Conservation (phyloP, 805 yeast species). For the Lipomyces starkeyi region DNA sequence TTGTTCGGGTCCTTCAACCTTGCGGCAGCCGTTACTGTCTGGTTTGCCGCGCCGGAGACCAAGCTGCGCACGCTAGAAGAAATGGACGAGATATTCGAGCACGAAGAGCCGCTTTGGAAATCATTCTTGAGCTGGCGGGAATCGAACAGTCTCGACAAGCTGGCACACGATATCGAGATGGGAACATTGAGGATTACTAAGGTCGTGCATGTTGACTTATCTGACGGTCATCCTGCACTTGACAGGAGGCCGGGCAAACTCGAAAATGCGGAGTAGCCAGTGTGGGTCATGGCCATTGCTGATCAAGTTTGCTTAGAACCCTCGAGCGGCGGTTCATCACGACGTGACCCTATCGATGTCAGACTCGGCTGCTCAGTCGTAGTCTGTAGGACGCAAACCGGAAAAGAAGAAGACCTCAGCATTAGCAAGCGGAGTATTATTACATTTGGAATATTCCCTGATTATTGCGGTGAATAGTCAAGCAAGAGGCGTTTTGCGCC, state of each 20-base stretch:
- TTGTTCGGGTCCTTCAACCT: constrained; percentile 61
- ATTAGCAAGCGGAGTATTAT: too few species aligned
- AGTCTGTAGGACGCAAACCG: too few species aligned
- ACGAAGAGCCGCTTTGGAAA: constrained; percentile 34
- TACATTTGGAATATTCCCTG: too few species aligned
- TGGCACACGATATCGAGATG: constrained; percentile 3
- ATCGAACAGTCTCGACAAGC: constrained; percentile 1
- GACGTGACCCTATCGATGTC: too few species aligned
- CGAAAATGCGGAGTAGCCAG: too few species aligned
- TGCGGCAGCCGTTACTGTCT: constrained; percentile 53
- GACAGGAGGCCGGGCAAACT: background rate
- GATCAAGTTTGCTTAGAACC: too few species aligned
- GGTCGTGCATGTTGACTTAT: background rate
- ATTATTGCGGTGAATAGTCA: too few species aligned
- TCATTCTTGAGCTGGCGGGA: constrained; percentile 1
- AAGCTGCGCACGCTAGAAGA: constrained; percentile 74
- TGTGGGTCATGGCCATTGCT: too few species aligned
- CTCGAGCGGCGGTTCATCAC: too few species aligned
- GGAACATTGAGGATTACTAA: background rate
- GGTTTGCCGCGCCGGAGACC: constrained; percentile 71
- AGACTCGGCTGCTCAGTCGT: too few species aligned
- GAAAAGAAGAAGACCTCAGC: too few species aligned
- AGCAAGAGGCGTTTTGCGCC: too few species aligned
- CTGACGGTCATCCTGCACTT: background rate
- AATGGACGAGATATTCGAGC: constrained; percentile 61